These are phyloP conservation scores for Prunus dulcis DNA, from an alignment of 306 rosid species.

Conservation along the genomic window DNA sequence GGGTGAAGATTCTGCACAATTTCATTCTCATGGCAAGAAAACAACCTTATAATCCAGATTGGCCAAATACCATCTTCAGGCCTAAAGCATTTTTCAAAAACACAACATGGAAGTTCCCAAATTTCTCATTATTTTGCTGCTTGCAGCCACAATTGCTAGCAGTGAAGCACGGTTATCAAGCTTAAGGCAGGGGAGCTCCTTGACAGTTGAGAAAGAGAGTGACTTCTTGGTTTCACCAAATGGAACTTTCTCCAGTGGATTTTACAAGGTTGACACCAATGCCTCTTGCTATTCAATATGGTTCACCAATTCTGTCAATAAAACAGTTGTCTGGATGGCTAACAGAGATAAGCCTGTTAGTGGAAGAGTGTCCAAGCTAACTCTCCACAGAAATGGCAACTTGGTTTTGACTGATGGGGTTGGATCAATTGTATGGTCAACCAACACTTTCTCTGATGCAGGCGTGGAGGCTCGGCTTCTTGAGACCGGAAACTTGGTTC, in stretches of 20 bases:
- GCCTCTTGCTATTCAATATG: slow-evolving; percentile 24
- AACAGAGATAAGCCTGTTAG: slow-evolving; percentile 17
- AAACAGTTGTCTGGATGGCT: slow-evolving; percentile 25
- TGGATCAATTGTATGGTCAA: slow-evolving; percentile 21
- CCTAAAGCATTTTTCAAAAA: too few relatives aligned
- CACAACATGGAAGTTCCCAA: too few relatives aligned
- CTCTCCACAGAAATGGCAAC: slow-evolving; percentile 18
- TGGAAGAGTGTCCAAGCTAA: neutral
- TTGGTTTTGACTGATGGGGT: slow-evolving; percentile 19
- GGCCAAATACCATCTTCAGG: too few relatives aligned
- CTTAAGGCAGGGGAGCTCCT: too few relatives aligned
- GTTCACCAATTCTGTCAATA: slow-evolving; percentile 10
- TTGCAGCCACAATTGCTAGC: too few relatives aligned
- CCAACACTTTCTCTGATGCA: neutral
- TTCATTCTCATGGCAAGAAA: too few relatives aligned
- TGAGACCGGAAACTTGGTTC: slow-evolving; percentile 25
- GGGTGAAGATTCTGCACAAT: too few relatives aligned
- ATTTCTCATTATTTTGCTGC: too few relatives aligned
- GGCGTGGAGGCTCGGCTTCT: slow-evolving; percentile 14
- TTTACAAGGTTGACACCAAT: slow-evolving; percentile 11
- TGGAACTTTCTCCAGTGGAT: slow-evolving; percentile 18
- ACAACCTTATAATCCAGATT: too few relatives aligned
- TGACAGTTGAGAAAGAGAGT: too few relatives aligned
- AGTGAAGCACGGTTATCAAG: too few relatives aligned
- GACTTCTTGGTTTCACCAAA: slow-evolving; percentile 8